Evolutionary conservation across 2,329 filamentous ascomycete genomes (phyloP).

Genomic region (Aaosphaeria arxii): DNA sequence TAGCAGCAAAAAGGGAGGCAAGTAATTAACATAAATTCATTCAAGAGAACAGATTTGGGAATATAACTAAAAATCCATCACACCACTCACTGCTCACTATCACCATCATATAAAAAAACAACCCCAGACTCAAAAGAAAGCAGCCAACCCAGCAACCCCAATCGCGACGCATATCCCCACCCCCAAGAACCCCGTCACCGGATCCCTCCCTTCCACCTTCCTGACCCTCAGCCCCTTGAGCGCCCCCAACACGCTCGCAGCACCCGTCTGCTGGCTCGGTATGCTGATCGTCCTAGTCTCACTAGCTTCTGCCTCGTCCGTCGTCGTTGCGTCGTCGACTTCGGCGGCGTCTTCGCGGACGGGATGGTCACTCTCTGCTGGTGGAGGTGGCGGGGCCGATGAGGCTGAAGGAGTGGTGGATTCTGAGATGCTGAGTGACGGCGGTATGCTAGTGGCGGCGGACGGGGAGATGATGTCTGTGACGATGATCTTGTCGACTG

Average conservation of each 20-base stretch:
- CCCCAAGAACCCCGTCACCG: not conserved
- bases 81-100: too few species aligned
- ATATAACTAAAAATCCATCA: too few species aligned
- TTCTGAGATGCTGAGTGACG: too few species aligned
- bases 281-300: not conserved
- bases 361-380: too few species aligned
- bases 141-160: not conserved
- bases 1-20: too few species aligned
- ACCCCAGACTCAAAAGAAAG: slow-evolving; percentile 21
- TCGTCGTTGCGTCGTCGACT: not conserved
- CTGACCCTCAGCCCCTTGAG: not conserved
- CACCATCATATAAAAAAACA: too few species aligned
- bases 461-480: not conserved
- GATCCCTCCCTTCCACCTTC: not conserved
- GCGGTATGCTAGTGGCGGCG: too few species aligned
- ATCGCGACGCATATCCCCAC: not conserved
- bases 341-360: too few species aligned
- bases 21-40: too few species aligned
- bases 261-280: not conserved
- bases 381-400: too few species aligned
- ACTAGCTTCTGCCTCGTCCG: not conserved
- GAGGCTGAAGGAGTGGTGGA: too few species aligned
- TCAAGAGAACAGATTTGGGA: too few species aligned
- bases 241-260: not conserved
- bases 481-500: not conserved